Evolutionary conservation across 306 rosid species (phyloP), one percentile per base, ranked within the genome.

Genomic region (Medicago ruthenica): DNA sequence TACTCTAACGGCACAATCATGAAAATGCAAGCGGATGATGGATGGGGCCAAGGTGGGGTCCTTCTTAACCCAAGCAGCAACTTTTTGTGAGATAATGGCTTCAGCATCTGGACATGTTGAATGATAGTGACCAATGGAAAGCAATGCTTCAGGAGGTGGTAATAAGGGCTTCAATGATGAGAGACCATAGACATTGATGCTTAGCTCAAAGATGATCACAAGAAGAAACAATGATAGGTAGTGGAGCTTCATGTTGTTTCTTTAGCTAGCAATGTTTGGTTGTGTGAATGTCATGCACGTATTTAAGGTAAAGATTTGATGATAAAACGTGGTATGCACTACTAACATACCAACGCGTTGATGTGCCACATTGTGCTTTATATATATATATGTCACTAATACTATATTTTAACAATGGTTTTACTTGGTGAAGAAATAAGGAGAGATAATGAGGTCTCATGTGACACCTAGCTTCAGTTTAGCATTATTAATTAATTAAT

Each of bases 21-120:
- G 98, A 75, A 91, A 94, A 68, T 94, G 97, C 53, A 94, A 73
- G 58, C 95, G 95, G 55, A 91, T 87, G 70, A 94, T 80, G 67
- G 89, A 63, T 36, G 97, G 85, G 57, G 95, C 96, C 84, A 90
- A 80, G 4, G 96, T 89, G 37, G 78, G 81, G 68, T 94, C 97
- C 41, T 83, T 87, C 21, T 83, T 20, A 71, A 86, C 42, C 96
- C 97, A 91, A 57, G 92, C 86, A 64, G 77, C 62, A 13, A 88
- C 87, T 68, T 66, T 87, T 13, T 83, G 84, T 41, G 84, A 88
- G 75, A 94, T 90, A 54, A 94, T 88, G 72, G 79, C 81, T 79
- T 94, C 96, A 8, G 93, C 97, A n/a, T 82, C 76, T 0, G 93
- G 90, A 39, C 98, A 91, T 62, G 90, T 80, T 37, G 22, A 67